A percentile compares a stretch with the other conserved stretches of the same genome.
These are phyloP conservation scores for Anthracocystis walkeri DNA, from an alignment of 1,284 basidiomycete genomes.

Conservation along the genomic window DNA sequence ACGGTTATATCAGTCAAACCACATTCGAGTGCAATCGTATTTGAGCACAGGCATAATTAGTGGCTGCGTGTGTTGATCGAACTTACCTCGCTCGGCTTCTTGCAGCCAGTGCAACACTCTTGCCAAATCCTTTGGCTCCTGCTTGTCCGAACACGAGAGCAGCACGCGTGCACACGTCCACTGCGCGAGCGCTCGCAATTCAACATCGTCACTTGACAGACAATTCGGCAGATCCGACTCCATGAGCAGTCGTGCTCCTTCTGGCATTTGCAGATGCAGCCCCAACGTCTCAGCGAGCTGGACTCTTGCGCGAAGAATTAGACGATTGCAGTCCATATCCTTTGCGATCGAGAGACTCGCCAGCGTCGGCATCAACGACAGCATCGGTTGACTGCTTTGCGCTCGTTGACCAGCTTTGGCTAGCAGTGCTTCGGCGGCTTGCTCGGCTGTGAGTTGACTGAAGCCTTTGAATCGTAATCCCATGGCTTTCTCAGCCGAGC, in stretches of 20 bases:
- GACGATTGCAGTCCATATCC: conserved; percentile 32
- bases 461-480: conserved; percentile 19
- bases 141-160: conserved; percentile 33
- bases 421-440: conserved; percentile 31
- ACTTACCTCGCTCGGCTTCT: conserved; percentile 39
- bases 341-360: conserved; percentile 40
- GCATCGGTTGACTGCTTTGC: conserved; percentile 20
- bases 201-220: conserved; percentile 29
- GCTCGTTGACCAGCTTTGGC: conserved; percentile 21
- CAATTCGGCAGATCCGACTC: conserved; percentile 34
- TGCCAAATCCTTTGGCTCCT: conserved; percentile 14
- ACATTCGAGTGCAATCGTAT: too few relatives aligned
- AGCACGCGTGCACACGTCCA: conserved; percentile 45
- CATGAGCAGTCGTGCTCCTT: conserved; percentile 28
- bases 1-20: background rate
- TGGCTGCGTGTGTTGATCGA: background rate
- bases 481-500: conserved; percentile 15
- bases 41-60: background rate
- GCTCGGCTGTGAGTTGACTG: conserved; percentile 28
- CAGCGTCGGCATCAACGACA: conserved; percentile 36
- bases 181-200: conserved; percentile 32
- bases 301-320: conserved; percentile 23
- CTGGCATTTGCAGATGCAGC: conserved; percentile 33
- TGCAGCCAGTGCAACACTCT: conserved; percentile 30
- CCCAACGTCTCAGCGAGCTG: conserved; percentile 44